A percentile compares a stretch with the other conserved stretches of the same genome.
Conservation (phyloP, 176 grass and related monocot species). For the Oryza meridionalis region DNA sequence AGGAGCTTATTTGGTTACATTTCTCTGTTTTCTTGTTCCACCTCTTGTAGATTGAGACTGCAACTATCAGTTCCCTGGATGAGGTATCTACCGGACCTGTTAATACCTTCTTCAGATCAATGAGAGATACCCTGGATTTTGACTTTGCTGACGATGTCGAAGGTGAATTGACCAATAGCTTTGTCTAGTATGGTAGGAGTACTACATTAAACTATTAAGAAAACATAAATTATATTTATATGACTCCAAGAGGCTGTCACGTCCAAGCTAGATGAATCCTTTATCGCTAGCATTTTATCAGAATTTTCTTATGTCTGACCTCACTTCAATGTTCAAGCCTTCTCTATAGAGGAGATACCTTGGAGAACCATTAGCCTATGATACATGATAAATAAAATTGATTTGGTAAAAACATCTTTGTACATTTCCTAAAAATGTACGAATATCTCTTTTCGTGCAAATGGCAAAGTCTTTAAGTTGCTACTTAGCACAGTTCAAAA, state of each 20-base stretch:
- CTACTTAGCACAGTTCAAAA: not conserved
- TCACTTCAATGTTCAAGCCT: not conserved
- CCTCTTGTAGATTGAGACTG: slow-evolving; percentile 69
- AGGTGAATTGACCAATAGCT: slow-evolving; percentile 41
- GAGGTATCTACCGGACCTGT: slow-evolving; percentile 74
- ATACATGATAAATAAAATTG: not conserved
- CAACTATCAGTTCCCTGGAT: slow-evolving; percentile 85
- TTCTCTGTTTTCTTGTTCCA: not conserved
- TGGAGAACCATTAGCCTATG: not conserved
- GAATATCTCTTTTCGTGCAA: not conserved
- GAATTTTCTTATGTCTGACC: not conserved
- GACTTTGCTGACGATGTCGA: slow-evolving; percentile 82
- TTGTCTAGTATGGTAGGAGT: not conserved
- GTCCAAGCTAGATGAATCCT: not conserved
- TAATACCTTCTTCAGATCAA: slow-evolving; percentile 81
- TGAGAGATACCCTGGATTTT: slow-evolving; percentile 93
- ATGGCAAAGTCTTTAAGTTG: not conserved
- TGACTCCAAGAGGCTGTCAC: not conserved
- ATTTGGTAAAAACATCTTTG: not conserved
- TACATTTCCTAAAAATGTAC: not conserved
- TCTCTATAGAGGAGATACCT: not conserved
- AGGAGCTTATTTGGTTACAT: not conserved
- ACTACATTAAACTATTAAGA: not conserved
- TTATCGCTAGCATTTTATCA: not conserved
- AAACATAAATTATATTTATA: not conserved